Base-by-base conservation (phyloP, 2,329 filamentous ascomycete genomes). In the Fusarium solani-melongenae region DNA sequence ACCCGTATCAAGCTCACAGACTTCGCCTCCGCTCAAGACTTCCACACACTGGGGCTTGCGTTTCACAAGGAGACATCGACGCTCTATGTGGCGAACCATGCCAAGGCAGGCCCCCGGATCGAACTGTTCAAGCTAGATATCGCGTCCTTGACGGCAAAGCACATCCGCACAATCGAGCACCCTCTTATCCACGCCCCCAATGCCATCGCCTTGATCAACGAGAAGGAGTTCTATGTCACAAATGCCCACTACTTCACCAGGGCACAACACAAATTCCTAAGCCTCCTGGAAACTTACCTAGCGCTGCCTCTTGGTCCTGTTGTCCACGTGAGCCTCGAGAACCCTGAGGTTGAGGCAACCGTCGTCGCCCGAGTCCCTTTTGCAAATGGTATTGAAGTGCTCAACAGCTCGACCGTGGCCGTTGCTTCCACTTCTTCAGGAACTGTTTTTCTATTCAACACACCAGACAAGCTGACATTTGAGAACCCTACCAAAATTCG, bases 41-140 rank as follows among this genome's bases (percentile, higher is more conserved):
- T 86, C 17, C 84, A 84, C 69, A 82, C 82, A 0, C 66, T 86
- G 2, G 84, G 84, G 6, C 67, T 86, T 55, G 83, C 80, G 1
- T 84, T 79, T 53, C 77, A 86, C 41, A 78, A 79, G 58, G 41
- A 75, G 3, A 79, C 81, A 0, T 81, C 78, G 0, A 82, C 80
- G 1, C 74, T 86, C 0, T 83, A 83, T 33, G 80, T 82, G 5
- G 73, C 78, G 1, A 86, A 81, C 73, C 83, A 86, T 58, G 80
- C 80, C 17, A 73, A 76, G 5, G 79, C 78, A 11, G 80, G 81
- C 11, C 71, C 83, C 5, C 76, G 80, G 0, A 79, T 86, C 34
- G 84, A 86, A 49, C 44, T 82, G 29, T 86, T 86, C 72, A 76
- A 75, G 38, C 73, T 86, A 0, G 82, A 85, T 34, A 22, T 82